phyloP scores from a whole-genome alignment of 2,329 filamentous ascomycete species.

The Huntiella omanensis region DNA sequence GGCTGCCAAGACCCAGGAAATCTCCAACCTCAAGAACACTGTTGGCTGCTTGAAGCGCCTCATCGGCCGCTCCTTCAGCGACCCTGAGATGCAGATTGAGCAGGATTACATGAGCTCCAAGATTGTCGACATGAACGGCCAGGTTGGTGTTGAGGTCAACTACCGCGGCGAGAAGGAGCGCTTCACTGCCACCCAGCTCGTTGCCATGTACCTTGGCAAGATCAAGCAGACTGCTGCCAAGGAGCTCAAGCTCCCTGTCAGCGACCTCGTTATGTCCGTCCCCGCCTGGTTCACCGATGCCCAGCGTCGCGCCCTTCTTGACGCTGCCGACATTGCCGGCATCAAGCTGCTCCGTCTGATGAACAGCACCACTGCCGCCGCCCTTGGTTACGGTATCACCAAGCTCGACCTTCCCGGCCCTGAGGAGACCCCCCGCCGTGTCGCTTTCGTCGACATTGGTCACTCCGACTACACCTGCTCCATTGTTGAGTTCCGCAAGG shows the following conservation, averaged over 20 bases:
- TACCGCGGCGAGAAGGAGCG: constrained; percentile 90
- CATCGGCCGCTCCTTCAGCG: constrained; percentile 65
- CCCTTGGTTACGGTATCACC: constrained; percentile 92
- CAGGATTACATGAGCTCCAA: constrained; percentile 75
- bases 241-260: constrained; percentile 80
- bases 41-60: constrained; percentile 84
- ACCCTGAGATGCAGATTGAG: constrained; percentile 86
- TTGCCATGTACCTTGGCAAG: constrained; percentile 91
- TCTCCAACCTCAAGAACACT: constrained; percentile 98
- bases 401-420: constrained; percentile 78
- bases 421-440: constrained; percentile 82
- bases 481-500: constrained; percentile 92
- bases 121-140: constrained; percentile 77
- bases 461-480: constrained; percentile 92
- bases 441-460: constrained; percentile 85
- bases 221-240: constrained; percentile 71
- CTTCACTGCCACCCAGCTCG: constrained; percentile 85
- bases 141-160: constrained; percentile 82
- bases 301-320: constrained; percentile 74
- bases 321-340: constrained; percentile 83
- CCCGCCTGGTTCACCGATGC: constrained; percentile 94
- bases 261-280: constrained; percentile 83
- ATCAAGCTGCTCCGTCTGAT: constrained; percentile 85
- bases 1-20: constrained; percentile 93
- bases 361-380: constrained; percentile 94